These are phyloP conservation scores for Spathaspora sp. DNA, from an alignment of 1,139 yeast genomes.

Conservation along the genomic window DNA sequence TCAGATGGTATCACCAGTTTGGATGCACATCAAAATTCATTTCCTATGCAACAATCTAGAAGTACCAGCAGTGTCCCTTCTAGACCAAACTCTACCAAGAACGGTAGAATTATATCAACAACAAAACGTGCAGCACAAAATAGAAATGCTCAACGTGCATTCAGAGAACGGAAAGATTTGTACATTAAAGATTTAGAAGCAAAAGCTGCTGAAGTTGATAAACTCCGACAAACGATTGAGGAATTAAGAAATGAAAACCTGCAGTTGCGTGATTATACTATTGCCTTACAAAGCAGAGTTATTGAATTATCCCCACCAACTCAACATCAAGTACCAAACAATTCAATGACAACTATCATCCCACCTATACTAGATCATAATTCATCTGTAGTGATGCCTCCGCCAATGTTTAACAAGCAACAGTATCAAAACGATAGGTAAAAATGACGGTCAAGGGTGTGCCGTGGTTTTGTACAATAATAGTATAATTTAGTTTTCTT, in stretches of 20 bases:
- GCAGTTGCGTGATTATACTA: constrained; percentile 70
- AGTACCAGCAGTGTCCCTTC: not conserved
- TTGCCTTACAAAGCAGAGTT: constrained; percentile 66
- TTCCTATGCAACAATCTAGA: not conserved
- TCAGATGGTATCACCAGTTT: not conserved
- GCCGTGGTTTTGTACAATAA: not conserved
- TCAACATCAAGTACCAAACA: constrained; percentile 12
- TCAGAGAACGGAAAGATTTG: constrained; percentile 75
- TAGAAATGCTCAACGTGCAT: constrained; percentile 85
- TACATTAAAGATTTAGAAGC: constrained; percentile 75
- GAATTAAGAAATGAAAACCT: constrained; percentile 66
- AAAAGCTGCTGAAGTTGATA: constrained; percentile 61
- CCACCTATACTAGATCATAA: constrained; percentile 2
- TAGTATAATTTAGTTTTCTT: not conserved
- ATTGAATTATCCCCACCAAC: constrained; percentile 40
- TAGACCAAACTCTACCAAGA: not conserved
- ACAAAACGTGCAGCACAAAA: constrained; percentile 89
- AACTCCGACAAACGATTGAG: constrained; percentile 60
- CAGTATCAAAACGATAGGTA: constrained; percentile 6
- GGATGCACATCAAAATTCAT: not conserved
- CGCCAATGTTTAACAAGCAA: constrained; percentile 14
- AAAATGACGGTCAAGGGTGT: not conserved
- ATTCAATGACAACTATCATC: constrained; percentile 8
- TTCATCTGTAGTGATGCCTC: constrained; percentile 15
- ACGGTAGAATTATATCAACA: constrained; percentile 42